A percentile compares a stretch with the other conserved stretches of the same genome.
Evolutionary conservation across 371 early-diverging fungal genomes (phyloP).

Genomic region (Mucor saturninus): DNA sequence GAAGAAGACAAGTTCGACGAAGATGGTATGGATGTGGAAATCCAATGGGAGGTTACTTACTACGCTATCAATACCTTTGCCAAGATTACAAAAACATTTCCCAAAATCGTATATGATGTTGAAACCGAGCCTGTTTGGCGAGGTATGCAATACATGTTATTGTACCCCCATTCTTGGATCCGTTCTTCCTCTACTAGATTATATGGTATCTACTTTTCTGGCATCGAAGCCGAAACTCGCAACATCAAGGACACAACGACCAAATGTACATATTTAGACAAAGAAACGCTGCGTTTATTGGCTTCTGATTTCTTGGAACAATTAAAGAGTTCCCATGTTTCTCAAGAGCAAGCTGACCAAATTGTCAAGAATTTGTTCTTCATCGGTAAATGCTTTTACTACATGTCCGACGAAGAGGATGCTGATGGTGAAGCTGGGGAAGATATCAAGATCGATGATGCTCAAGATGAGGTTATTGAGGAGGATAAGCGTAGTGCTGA

Average conservation of each 20-base stretch:
- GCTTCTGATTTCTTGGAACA: conserved; percentile 72
- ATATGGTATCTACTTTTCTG: conserved; percentile 79
- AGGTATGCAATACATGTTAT: conserved; percentile 59
- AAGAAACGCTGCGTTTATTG: conserved; percentile 55
- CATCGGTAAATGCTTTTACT: conserved; percentile 78
- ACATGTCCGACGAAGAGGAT: conserved; percentile 53
- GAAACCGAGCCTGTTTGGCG: conserved; percentile 61
- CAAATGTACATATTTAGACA: conserved; percentile 49
- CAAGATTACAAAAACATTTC: conserved; percentile 67
- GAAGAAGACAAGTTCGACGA: conserved; percentile 41
- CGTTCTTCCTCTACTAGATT: conserved; percentile 74
- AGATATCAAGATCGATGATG: conserved; percentile 40
- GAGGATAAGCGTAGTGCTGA: conserved; percentile 21
- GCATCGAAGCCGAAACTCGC: conserved; percentile 62
- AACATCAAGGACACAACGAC: conserved; percentile 29
- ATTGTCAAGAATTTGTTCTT: conserved; percentile 94
- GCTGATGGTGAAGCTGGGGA: conserved; percentile 34
- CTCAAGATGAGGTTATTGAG: conserved; percentile 32
- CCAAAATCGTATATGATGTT: conserved; percentile 49
- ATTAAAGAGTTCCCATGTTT: conserved; percentile 70
- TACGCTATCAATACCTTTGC: conserved; percentile 78
- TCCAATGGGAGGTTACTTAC: conserved; percentile 86
- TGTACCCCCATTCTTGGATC: conserved; percentile 92
- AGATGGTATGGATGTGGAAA: conserved; percentile 59
- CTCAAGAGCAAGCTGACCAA: conserved; percentile 85